phyloP scores from a whole-genome alignment of 1,139 yeast genomes.

The Diutina ranongensis region DNA sequence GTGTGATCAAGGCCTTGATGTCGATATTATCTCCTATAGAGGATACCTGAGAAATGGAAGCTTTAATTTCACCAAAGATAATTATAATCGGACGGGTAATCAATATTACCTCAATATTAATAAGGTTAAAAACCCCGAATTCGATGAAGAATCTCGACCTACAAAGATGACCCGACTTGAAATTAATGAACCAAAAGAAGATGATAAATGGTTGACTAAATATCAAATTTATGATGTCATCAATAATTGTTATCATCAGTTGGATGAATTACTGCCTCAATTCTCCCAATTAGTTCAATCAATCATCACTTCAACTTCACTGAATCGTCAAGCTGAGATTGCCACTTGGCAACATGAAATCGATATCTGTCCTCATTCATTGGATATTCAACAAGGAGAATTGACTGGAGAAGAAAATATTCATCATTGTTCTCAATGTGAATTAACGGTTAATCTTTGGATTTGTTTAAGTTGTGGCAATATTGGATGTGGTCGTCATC shows the following conservation, averaged over 20 bases:
- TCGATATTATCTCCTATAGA: constrained; percentile 56
- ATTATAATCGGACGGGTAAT: constrained; percentile 40
- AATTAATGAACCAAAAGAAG: constrained; percentile 57
- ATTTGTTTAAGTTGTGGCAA: constrained; percentile 12
- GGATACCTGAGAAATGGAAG: constrained; percentile 44
- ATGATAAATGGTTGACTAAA: constrained; percentile 48
- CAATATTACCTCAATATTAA: constrained; percentile 44
- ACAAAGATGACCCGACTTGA: constrained; percentile 49
- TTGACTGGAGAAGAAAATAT: constrained; percentile 10
- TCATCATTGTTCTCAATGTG: constrained; percentile 11
- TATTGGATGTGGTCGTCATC: constrained; percentile 39
- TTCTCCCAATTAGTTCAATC: constrained; percentile 27
- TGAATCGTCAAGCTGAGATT: constrained; percentile 56
- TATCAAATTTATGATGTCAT: constrained; percentile 33
- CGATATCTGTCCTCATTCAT: constrained; percentile 65
- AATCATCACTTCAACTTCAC: constrained; percentile 56
- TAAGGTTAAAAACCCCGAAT: constrained; percentile 20
- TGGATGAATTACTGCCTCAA: constrained; percentile 15
- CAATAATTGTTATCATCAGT: constrained; percentile 14
- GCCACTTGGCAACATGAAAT: constrained; percentile 91
- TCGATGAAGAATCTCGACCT: constrained; percentile 28
- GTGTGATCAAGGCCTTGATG: constrained; percentile 49
- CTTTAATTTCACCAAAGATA: constrained; percentile 41
- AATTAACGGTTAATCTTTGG: constrained; percentile 25
- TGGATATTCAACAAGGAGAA: constrained; percentile 33